Evolutionary conservation across 2,329 filamentous ascomycete species (phyloP), one percentile per base, ranked within the genome.

Genomic region (Epichloe elymi): DNA sequence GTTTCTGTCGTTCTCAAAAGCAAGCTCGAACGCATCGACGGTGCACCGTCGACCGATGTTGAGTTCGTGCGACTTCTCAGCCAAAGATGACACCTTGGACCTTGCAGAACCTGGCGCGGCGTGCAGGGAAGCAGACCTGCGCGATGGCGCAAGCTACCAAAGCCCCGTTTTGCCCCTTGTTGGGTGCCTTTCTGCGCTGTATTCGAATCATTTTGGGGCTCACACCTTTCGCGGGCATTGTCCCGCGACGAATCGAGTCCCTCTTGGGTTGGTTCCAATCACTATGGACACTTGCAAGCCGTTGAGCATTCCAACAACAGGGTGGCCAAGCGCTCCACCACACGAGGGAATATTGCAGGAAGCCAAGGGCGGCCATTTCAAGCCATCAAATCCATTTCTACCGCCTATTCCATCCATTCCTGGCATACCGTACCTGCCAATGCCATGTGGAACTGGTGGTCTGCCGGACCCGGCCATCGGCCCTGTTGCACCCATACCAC

Each of bases 1-100:
- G 37, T 57, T 57, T 17, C 37, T 55, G 2, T 56, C 56, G 0
- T 54, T 53, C 3, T 44, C 47, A n/a, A 37, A 36, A 8, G 46
- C 42, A 17, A 43, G 26, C 11, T 26, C 41, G 3, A 20, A 40
- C 2, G n/a, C 26, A 36, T 37, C 46, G 30, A 41, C 35, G 10
- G n/a, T 23, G 26, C 11, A 33, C 30, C 35, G 41, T 20, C 40
- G 48, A 12, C 19, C 40, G 10, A 6, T 36, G 17, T 33, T 50
- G 40, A 30, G 35, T 36, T 44, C 48, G 7, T 38, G 11, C 17
- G 35, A 19, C 33, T 50, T 38, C 48, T 23, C 40, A 12, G 15
- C 3, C 30, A 23, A 49, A 5, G 48, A 49, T 4, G 12, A 26
- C 15, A 6, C 2, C n/a, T 2, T 11, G 7, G n/a, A 23, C 11